phyloP scores from a whole-genome alignment of 257 asterid genomes.

The Cinchona pubescens region DNA sequence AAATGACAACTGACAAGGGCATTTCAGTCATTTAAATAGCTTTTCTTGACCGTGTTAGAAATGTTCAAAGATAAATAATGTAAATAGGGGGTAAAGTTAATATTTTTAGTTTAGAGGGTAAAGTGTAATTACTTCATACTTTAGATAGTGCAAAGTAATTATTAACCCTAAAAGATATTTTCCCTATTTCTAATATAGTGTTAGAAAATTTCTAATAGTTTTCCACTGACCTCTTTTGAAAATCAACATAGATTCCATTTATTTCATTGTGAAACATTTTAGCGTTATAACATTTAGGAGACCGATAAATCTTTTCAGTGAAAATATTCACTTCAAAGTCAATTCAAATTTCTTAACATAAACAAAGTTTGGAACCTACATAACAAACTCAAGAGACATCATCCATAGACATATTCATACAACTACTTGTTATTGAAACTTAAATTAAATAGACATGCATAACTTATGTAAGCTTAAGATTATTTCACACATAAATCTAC shows the following conservation, averaged over 20 bases:
- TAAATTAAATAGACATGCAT: not conserved
- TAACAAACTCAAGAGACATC: not conserved
- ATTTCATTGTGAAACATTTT: not conserved
- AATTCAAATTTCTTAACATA: not conserved
- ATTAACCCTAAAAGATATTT: not conserved
- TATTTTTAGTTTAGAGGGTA: too few species aligned
- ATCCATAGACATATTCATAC: not conserved
- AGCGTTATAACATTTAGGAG: not conserved
- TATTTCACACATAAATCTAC: too few species aligned
- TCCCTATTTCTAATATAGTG: not conserved
- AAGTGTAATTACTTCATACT: too few species aligned
- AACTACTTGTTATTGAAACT: not conserved
- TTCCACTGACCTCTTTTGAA: not conserved
- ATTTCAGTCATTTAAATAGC: too few species aligned
- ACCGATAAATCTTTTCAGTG: not conserved
- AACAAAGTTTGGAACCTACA: not conserved
- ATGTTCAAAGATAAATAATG: too few species aligned
- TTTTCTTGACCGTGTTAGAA: too few species aligned
- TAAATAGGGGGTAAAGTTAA: too few species aligned
- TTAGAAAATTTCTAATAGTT: not conserved
- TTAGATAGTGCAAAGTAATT: too few species aligned
- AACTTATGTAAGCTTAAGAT: too few species aligned
- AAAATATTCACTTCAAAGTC: not conserved
- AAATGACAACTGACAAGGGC: too few species aligned
- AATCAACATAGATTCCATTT: not conserved